These are phyloP conservation scores for Medicago lupulina DNA, from an alignment of 306 rosid genomes.

Conservation along the genomic window DNA sequence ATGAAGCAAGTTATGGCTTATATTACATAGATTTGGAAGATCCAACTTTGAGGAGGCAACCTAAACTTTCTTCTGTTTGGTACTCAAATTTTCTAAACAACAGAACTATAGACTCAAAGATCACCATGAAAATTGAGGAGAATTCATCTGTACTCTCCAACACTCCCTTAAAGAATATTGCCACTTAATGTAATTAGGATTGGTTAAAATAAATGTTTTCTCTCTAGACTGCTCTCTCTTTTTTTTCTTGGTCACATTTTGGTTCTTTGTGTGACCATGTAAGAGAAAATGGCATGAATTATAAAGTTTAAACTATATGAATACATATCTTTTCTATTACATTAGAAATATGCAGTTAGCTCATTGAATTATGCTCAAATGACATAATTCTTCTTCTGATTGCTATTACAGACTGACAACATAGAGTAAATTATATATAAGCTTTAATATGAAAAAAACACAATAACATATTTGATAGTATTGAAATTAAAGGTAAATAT, in stretches of 20 bases:
- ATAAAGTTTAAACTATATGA: background rate
- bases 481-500: background rate
- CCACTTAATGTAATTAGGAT: background rate
- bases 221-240: background rate
- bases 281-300: background rate
- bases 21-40: conserved; percentile 56
- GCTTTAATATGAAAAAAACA: background rate
- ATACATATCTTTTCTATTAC: background rate
- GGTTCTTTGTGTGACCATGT: background rate
- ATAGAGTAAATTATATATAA: no score
- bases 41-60: conserved; percentile 56
- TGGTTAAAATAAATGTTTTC: background rate
- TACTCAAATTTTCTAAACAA: conserved; percentile 60
- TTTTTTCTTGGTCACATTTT: conserved; percentile 7
- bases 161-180: conserved; percentile 1
- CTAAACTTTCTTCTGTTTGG: conserved; percentile 69
- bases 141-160: conserved; percentile 24
- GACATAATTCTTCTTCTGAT: background rate
- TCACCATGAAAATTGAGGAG: conserved; percentile 28
- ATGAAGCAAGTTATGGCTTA: conserved; percentile 53
- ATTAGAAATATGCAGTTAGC: no score
- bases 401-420: background rate
- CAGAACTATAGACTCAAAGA: conserved; percentile 13
- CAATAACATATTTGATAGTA: background rate
- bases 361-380: background rate